Conservation (phyloP, 345 rosid species). For the Citrus sinensis region DNA sequence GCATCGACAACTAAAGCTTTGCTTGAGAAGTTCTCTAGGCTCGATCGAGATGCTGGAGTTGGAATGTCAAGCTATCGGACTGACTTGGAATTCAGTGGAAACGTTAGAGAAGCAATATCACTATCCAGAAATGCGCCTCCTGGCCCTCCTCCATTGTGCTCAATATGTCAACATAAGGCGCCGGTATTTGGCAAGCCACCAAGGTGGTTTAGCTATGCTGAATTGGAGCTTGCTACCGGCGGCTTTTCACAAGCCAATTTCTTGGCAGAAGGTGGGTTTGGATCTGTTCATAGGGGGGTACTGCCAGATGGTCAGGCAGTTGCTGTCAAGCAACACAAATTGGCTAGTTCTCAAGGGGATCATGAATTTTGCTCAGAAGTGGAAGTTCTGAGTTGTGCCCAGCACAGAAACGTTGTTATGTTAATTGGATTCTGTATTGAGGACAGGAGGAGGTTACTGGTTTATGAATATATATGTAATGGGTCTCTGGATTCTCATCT, state of each 20-base stretch:
- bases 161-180: slow-evolving; percentile 95
- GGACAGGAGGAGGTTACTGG: slow-evolving; percentile 87
- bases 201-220: slow-evolving; percentile 88
- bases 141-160: slow-evolving; percentile 96
- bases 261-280: slow-evolving; percentile 98
- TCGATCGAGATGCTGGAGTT: slow-evolving; percentile 51
- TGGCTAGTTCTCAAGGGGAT: slow-evolving; percentile 99
- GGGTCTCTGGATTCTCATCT: slow-evolving; percentile 96
- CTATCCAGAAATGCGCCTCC: slow-evolving; percentile 78
- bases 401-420: slow-evolving; percentile 97
- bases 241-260: slow-evolving; percentile 98
- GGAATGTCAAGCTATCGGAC: slow-evolving; percentile 48
- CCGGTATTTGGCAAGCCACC: slow-evolving; percentile 99
- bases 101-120: slow-evolving; percentile 82
- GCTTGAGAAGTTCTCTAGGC: slow-evolving; percentile 64
- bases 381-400: slow-evolving; percentile 98
- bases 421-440: slow-evolving; percentile 96
- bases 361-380: slow-evolving; percentile 98
- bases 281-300: slow-evolving; percentile 96
- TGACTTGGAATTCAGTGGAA: slow-evolving; percentile 65
- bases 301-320: slow-evolving; percentile 98
- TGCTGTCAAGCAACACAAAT: slow-evolving; percentile 97
- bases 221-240: slow-evolving; percentile 95
- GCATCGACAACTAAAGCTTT: slow-evolving; percentile 52
- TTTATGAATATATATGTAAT: slow-evolving; percentile 95